Evolutionary conservation across 1,139 yeast species (phyloP).

Genomic region (Suhomyces chickasaworum): DNA sequence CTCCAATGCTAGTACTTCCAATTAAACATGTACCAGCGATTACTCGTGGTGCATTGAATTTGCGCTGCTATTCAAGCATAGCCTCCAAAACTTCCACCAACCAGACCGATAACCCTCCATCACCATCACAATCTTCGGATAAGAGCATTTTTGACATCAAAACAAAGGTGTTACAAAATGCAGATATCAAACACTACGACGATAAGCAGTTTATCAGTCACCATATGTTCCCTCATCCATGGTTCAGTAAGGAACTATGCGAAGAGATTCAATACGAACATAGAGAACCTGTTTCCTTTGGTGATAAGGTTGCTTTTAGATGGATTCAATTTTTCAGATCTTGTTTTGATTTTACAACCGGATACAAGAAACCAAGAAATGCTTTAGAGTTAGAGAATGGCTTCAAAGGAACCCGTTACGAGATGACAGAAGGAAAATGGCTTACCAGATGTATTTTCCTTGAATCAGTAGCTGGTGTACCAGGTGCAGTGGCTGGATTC

Average conservation of each 20-base stretch:
- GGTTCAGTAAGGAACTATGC: constrained; percentile 49
- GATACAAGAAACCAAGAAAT: constrained; percentile 56
- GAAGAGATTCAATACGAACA: constrained; percentile 52
- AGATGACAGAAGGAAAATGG: constrained; percentile 69
- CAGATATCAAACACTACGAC: constrained; percentile 29
- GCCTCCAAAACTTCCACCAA: not conserved
- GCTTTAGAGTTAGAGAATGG: constrained; percentile 31
- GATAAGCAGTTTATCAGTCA: constrained; percentile 39
- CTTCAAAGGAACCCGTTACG: constrained; percentile 49
- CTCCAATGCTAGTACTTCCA: not conserved
- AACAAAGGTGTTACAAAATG: constrained; percentile 31
- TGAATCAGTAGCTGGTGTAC: constrained; percentile 78
- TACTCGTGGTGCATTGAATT: not conserved
- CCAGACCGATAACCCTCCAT: not conserved
- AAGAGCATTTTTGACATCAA: constrained; percentile 23
- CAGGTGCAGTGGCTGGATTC: constrained; percentile 77
- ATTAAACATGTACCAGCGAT: not conserved
- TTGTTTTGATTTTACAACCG: constrained; percentile 63
- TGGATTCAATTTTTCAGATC: constrained; percentile 49
- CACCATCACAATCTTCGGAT: not conserved
- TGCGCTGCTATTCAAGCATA: not conserved
- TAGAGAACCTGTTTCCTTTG: constrained; percentile 47
- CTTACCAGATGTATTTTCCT: constrained; percentile 66
- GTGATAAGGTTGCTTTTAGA: constrained; percentile 56
- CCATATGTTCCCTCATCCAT: constrained; percentile 61